Evolutionary conservation across 352 stramenopile species (phyloP).

Genomic region (Phytopythium delawarense): DNA sequence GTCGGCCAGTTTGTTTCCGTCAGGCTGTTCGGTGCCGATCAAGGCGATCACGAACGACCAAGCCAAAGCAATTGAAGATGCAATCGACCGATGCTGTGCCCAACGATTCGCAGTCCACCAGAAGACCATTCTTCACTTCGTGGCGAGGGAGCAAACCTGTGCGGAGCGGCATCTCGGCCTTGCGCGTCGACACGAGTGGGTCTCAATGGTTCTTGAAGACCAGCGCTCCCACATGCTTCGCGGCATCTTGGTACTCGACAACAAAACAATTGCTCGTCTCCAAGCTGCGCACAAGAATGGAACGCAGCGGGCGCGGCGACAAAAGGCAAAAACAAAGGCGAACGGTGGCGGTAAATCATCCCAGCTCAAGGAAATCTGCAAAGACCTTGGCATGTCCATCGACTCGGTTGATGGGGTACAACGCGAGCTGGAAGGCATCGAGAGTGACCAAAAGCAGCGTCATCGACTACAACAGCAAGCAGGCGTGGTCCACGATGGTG

Average conservation of each 20-base stretch:
- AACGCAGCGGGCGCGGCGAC: slow-evolving; percentile 12
- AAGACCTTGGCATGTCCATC: slow-evolving; percentile 15
- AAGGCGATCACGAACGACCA: neutral
- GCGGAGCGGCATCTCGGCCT: neutral
- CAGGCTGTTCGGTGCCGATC: neutral
- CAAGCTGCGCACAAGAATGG: slow-evolving; percentile 17
- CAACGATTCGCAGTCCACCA: neutral
- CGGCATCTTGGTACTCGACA: slow-evolving; percentile 41
- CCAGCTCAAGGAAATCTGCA: slow-evolving; percentile 31
- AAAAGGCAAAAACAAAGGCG: slow-evolving; percentile 6
- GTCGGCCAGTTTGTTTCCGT: neutral
- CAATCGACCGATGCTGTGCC: neutral
- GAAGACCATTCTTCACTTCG: neutral
- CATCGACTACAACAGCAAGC: slow-evolving; percentile 9
- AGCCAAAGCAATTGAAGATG: neutral
- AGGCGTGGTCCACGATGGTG: slow-evolving; percentile 7
- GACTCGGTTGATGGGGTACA: neutral
- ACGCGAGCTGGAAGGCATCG: slow-evolving; percentile 6
- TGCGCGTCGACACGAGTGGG: slow-evolving; percentile 29
- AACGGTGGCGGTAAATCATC: slow-evolving; percentile 6
- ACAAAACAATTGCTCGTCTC: slow-evolving; percentile 25
- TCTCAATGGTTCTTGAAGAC: slow-evolving; percentile 53
- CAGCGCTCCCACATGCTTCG: slow-evolving; percentile 31
- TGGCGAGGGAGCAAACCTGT: neutral
- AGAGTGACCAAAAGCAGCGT: slow-evolving; percentile 18